Percentiles rank a stretch among this genome's conserved stretches.
Conservation (phyloP, 2,329 filamentous ascomycete species). For the Fusarium robinianum region DNA sequence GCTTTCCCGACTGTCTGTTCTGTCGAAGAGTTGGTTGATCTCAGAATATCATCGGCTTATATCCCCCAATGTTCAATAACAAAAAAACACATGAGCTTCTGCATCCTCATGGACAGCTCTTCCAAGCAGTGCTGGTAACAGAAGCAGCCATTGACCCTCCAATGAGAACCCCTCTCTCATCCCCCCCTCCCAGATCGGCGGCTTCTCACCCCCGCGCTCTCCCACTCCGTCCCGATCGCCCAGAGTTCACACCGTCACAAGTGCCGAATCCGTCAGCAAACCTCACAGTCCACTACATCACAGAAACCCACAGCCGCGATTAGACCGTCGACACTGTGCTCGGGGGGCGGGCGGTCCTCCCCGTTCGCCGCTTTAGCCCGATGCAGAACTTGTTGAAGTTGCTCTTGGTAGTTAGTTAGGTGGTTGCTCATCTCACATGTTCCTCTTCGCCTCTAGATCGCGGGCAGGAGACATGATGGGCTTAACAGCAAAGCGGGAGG, state of each 20-base stretch:
- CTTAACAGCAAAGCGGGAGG: constrained; percentile 11
- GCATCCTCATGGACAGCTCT: constrained; percentile 20
- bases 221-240: constrained; percentile 37
- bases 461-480: constrained; percentile 31
- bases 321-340: constrained; percentile 21
- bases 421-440: constrained; percentile 25
- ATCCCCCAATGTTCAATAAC: too few species aligned
- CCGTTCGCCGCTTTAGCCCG: constrained; percentile 29
- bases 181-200: constrained; percentile 29
- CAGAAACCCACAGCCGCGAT: background rate
- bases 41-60: too few species aligned
- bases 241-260: constrained; percentile 37
- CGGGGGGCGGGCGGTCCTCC: constrained; percentile 6
- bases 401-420: background rate
- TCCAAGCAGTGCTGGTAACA: too few species aligned
- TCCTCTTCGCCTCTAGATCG: constrained; percentile 29
- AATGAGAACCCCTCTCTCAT: constrained; percentile 1
- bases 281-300: constrained; percentile 29
- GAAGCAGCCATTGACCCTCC: too few species aligned
- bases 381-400: constrained; percentile 23
- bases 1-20: too few species aligned
- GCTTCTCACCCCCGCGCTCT: constrained; percentile 20
- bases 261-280: constrained; percentile 11
- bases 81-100: too few species aligned
- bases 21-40: too few species aligned